Conservation (phyloP, 305 asterid genomes). For the Fraxinus angustifolia region DNA sequence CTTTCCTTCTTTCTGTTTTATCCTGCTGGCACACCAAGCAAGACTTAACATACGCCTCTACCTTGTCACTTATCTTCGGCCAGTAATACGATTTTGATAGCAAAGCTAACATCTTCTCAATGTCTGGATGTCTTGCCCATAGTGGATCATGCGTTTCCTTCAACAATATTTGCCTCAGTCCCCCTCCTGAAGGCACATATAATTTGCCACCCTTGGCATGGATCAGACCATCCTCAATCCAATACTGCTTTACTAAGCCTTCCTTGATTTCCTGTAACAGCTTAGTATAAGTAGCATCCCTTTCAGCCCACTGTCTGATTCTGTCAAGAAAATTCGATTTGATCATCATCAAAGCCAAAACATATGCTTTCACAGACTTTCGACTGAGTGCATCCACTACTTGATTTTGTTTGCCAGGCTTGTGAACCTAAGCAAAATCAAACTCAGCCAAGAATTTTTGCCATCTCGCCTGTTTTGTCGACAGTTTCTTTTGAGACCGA, state of each 20-base stretch:
- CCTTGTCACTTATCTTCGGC: too few species aligned
- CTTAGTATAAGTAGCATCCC: not conserved
- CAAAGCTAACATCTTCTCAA: too few species aligned
- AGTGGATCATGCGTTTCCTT: too few species aligned
- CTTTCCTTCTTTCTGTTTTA: too few species aligned
- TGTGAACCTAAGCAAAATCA: slow-evolving; percentile 6
- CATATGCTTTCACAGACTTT: not conserved
- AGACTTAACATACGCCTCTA: too few species aligned
- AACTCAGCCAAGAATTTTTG: slow-evolving; percentile 4
- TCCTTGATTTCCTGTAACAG: not conserved
- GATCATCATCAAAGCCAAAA: not conserved
- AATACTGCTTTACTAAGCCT: not conserved
- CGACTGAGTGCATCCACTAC: not conserved
- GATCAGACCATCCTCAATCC: too few species aligned
- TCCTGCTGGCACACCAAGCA: too few species aligned
- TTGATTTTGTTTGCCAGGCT: not conserved
- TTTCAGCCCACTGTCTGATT: not conserved
- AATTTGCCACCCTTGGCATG: too few species aligned
- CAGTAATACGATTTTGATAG: too few species aligned
- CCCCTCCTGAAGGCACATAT: too few species aligned
- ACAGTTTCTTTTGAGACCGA: not conserved
- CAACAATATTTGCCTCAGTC: too few species aligned
- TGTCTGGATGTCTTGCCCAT: too few species aligned
- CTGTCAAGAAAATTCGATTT: not conserved
- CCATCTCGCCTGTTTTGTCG: slow-evolving; percentile 1